Conservation (phyloP, 768 basidiomycete species). For the Kondoa malvinella region DNA sequence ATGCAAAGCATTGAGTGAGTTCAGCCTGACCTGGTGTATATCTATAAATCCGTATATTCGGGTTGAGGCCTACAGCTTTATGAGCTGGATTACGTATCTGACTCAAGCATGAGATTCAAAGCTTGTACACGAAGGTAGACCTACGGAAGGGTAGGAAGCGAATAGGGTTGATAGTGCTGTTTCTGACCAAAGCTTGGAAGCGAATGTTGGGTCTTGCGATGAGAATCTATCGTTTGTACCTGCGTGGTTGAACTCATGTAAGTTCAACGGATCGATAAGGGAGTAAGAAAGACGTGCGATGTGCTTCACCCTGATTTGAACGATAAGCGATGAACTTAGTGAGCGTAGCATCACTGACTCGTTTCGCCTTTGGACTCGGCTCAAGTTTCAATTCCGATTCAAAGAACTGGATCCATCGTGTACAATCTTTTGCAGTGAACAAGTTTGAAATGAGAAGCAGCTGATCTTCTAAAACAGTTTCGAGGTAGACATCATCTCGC, state of each 20-base stretch:
- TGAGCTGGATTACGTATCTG: background rate
- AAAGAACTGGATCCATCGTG: slow-evolving; percentile 9
- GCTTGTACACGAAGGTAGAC: too few species aligned
- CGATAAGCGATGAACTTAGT: too few species aligned
- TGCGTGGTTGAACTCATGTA: too few species aligned
- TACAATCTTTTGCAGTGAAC: slow-evolving; percentile 14
- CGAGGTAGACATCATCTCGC: background rate
- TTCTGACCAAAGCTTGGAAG: slow-evolving; percentile 35
- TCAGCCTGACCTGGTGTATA: slow-evolving; percentile 31
- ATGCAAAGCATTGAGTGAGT: too few species aligned
- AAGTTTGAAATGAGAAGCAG: slow-evolving; percentile 5
- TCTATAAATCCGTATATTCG: slow-evolving; percentile 43
- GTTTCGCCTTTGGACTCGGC: slow-evolving; percentile 52
- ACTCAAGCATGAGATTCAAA: too few species aligned
- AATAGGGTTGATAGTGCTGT: slow-evolving; percentile 12
- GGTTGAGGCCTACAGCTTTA: slow-evolving; percentile 39
- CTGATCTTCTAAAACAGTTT: background rate
- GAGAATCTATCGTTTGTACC: slow-evolving; percentile 54
- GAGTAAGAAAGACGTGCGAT: too few species aligned
- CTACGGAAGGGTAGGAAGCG: background rate
- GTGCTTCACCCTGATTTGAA: too few species aligned
- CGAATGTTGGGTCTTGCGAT: slow-evolving; percentile 44
- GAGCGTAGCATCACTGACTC: too few species aligned
- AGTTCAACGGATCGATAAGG: too few species aligned
- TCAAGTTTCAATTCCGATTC: background rate